Conservation (phyloP, 179 eudicot species). For the Drosera spatulata region DNA sequence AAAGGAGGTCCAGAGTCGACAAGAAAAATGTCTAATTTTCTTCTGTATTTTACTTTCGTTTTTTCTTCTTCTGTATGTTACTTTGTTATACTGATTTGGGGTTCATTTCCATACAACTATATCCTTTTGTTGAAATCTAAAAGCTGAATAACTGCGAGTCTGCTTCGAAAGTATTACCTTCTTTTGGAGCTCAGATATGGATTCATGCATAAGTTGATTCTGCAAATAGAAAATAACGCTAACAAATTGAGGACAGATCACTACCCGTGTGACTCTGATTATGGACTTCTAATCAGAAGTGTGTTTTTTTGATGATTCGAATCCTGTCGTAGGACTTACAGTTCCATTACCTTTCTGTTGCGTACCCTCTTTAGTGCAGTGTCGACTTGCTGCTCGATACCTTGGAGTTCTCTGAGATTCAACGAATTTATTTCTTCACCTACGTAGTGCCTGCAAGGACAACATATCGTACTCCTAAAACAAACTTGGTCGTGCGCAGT, state of each 20-base stretch:
- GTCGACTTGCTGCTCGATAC: constrained; percentile 74
- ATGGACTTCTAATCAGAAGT: no score
- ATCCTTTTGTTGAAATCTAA: no score
- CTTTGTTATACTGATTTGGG: neutral
- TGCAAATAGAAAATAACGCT: constrained; percentile 15
- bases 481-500: no score
- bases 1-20: neutral
- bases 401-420: constrained; percentile 64
- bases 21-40: no score
- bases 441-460: constrained; percentile 40
- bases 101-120: neutral
- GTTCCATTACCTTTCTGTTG: constrained; percentile 43
- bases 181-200: constrained; percentile 77
- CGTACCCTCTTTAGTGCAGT: constrained; percentile 61
- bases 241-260: neutral
- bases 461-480: neutral
- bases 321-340: neutral
- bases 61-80: no score
- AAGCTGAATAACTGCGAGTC: neutral
- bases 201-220: constrained; percentile 79
- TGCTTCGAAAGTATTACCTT: constrained; percentile 28
- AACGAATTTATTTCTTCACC: constrained; percentile 70
- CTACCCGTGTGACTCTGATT: neutral
- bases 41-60: no score
- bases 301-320: neutral